Evolutionary conservation across 352 stramenopile species (phyloP).

Genomic region (Aphanomyces stellatus): DNA sequence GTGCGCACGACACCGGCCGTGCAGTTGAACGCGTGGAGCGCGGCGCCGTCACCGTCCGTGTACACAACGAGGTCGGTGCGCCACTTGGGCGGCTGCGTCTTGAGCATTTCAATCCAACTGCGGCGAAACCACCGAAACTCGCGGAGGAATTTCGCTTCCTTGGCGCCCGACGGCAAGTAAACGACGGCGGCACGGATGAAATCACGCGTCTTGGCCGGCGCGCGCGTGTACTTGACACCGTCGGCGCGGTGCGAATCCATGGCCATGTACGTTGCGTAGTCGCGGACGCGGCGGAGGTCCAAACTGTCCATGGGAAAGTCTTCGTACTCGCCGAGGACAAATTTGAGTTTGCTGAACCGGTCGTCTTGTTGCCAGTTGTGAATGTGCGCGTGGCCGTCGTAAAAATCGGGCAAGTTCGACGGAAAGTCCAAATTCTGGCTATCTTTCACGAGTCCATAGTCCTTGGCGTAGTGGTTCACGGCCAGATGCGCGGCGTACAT

Average conservation of each 20-base stretch:
- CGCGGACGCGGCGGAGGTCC: neutral
- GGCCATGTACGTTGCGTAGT: neutral
- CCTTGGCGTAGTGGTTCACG: neutral
- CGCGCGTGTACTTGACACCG: no score
- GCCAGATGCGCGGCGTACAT: neutral
- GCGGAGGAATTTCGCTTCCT: neutral
- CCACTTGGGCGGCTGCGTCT: neutral
- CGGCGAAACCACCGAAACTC: conserved; percentile 9
- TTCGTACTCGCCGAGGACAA: no score
- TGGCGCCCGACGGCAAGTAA: neutral
- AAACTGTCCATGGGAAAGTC: neutral
- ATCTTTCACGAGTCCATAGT: neutral
- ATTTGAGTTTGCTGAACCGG: neutral
- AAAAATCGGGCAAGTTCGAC: conserved; percentile 5
- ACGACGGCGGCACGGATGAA: conserved; percentile 7
- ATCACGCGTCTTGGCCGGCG: no score
- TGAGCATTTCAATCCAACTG: neutral
- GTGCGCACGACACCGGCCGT: neutral
- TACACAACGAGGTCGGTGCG: conserved; percentile 7
- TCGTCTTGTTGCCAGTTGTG: conserved; percentile 4
- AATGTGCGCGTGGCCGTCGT: neutral
- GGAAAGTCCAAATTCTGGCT: no score
- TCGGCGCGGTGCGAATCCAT: neutral
- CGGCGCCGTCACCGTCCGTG: neutral
- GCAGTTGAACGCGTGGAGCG: conserved; percentile 6